phyloP scores from a whole-genome alignment of 169 alveolate species.

The Plasmodium fragile region DNA sequence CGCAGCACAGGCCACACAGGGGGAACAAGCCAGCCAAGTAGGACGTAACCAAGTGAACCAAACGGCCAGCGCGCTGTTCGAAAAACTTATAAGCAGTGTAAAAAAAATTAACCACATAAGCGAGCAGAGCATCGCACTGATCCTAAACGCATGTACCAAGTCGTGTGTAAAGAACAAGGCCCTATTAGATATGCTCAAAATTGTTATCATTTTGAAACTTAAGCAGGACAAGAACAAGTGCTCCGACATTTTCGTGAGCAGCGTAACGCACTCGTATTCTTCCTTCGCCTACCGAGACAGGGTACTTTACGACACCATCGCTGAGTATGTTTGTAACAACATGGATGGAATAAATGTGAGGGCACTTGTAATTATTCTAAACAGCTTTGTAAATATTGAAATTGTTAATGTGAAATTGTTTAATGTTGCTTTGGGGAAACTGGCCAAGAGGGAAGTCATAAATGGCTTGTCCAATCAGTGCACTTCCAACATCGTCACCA shows the following conservation, averaged over 20 bases:
- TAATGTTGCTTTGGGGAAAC: background rate
- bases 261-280: slow-evolving; percentile 71
- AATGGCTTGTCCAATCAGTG: slow-evolving; percentile 51
- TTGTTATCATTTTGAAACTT: slow-evolving; percentile 49
- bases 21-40: background rate
- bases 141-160: slow-evolving; percentile 62
- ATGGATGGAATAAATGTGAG: slow-evolving; percentile 20
- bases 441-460: slow-evolving; percentile 21
- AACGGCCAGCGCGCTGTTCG: background rate
- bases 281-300: slow-evolving; percentile 58
- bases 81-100: slow-evolving; percentile 17
- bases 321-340: slow-evolving; percentile 34
- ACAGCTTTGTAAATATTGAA: slow-evolving; percentile 25
- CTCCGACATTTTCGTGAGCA: slow-evolving; percentile 69
- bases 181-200: slow-evolving; percentile 36
- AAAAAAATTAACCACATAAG: slow-evolving; percentile 42
- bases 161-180: slow-evolving; percentile 21
- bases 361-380: slow-evolving; percentile 32
- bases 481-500: slow-evolving; percentile 42
- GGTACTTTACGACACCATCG: slow-evolving; percentile 14
- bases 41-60: background rate
- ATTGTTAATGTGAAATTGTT: slow-evolving; percentile 31
- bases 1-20: background rate
- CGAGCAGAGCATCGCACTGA: slow-evolving; percentile 74
- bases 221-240: slow-evolving; percentile 54